Evolutionary conservation across 2,329 filamentous ascomycete genomes (phyloP), one percentile per base, ranked within the genome.

Genomic region (Lecanicillium sp.): DNA sequence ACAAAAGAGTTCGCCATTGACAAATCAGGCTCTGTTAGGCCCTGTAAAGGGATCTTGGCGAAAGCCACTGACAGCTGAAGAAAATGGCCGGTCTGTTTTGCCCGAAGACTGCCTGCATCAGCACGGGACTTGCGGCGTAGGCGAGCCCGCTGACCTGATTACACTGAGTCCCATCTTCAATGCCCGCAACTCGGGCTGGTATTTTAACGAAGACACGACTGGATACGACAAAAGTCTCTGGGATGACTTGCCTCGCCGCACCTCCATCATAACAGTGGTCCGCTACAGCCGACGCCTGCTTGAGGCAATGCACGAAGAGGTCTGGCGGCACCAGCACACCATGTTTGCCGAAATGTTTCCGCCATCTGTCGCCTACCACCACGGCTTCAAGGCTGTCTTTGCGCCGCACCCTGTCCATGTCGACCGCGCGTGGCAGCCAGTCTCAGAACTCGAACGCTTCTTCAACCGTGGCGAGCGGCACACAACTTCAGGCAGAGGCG

Each of bases 321-420:
- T 83, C 37, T 81, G 72, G 63, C 73, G 76, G 23, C 71, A 78
- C 56, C 79, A 79, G 52, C 86, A 83, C 63, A 82, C 72, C 63
- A 89, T 84, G 83, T 90, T 87, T 62, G 79, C 78, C 21, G 86
- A 90, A 63, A 90, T 90, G 86, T 89, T 84, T 66, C 85, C 85
- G 2, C 75, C 83, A 0, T 78, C 75, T 1, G 76, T 81, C 60
- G 84, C 85, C 0, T 69, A 90, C 5, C 86, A 89, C 56, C 86
- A 87, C 58, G 86, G 86, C 1, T 72, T 88, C 58, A 90, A 90
- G 67, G 86, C 84, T 21, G 83, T 88, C 0, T 87, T 84, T 58
- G 87, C 85, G 1, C 89, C 89, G 0, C 89, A 95, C 54, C 86
- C 88, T 0, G 80, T 93, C 37, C 91, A 83, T 63, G 69, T 88